Conservation (phyloP, 768 basidiomycete genomes). For the Gelatoporia subvermispora region DNA sequence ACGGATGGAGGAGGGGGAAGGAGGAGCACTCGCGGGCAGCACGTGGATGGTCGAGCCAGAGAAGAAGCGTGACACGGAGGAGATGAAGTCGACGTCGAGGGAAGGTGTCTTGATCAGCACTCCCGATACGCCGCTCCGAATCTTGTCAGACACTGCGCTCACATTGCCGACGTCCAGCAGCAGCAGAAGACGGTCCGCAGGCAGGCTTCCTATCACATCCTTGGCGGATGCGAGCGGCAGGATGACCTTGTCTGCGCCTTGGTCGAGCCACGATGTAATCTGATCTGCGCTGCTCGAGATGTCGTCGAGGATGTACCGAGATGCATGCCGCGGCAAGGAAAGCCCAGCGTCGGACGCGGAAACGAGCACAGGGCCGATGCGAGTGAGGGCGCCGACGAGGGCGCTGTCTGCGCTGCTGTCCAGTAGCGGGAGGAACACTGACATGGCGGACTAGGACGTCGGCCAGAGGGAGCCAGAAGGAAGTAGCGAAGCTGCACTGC, state of each 20-base stretch:
- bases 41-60: constrained; percentile 58
- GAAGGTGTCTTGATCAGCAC: constrained; percentile 73
- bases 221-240: constrained; percentile 63
- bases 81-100: constrained; percentile 70
- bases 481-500: background rate
- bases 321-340: constrained; percentile 26
- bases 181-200: constrained; percentile 68
- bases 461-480: background rate
- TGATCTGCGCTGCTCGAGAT: constrained; percentile 45
- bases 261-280: constrained; percentile 64
- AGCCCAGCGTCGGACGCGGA: constrained; percentile 24
- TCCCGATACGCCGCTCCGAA: constrained; percentile 70
- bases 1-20: constrained; percentile 56
- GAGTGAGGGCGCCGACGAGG: constrained; percentile 56
- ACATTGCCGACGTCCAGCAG: constrained; percentile 70
- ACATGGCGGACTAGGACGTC: constrained; percentile 16
- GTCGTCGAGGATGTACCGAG: constrained; percentile 51
- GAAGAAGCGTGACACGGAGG: constrained; percentile 75
- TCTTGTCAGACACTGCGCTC: constrained; percentile 70
- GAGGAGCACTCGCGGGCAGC: constrained; percentile 42
- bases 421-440: constrained; percentile 43
- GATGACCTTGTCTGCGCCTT: constrained; percentile 77
- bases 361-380: constrained; percentile 75
- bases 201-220: constrained; percentile 62
- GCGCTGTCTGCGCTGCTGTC: constrained; percentile 38